Evolutionary conservation across 2,329 filamentous ascomycete species (phyloP).

Genomic region (Calonectria henricotiae): DNA sequence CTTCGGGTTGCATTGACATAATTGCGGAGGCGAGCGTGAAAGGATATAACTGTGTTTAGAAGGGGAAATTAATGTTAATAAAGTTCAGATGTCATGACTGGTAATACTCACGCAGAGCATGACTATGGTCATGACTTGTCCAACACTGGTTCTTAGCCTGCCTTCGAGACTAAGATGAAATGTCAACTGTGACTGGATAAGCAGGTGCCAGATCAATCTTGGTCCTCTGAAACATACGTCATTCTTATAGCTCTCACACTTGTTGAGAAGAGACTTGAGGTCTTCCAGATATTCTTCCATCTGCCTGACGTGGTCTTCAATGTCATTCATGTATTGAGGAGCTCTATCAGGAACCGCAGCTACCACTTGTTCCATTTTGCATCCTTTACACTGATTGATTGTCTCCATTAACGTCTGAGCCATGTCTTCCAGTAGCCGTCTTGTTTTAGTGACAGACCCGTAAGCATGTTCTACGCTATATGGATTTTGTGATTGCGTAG

Average conservation of each 20-base stretch:
- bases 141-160: background rate
- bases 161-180: background rate
- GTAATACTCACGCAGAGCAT: background rate
- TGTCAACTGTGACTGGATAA: background rate
- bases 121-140: background rate
- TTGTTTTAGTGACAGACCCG: background rate
- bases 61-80: background rate
- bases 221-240: background rate
- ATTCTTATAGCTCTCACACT: background rate
- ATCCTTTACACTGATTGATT: background rate
- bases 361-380: background rate
- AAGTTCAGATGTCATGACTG: accelerated
- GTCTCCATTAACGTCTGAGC: background rate
- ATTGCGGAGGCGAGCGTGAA: background rate
- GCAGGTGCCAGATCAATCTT: background rate
- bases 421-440: background rate
- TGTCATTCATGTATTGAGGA: background rate
- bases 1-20: background rate
- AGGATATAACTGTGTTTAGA: background rate
- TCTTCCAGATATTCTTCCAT: background rate
- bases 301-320: background rate
- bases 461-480: background rate
- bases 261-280: background rate
- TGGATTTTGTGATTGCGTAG: background rate
- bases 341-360: no score